These are phyloP conservation scores for Nothopassalora personata DNA, from an alignment of 2,329 filamentous ascomycete genomes.

Conservation along the genomic window DNA sequence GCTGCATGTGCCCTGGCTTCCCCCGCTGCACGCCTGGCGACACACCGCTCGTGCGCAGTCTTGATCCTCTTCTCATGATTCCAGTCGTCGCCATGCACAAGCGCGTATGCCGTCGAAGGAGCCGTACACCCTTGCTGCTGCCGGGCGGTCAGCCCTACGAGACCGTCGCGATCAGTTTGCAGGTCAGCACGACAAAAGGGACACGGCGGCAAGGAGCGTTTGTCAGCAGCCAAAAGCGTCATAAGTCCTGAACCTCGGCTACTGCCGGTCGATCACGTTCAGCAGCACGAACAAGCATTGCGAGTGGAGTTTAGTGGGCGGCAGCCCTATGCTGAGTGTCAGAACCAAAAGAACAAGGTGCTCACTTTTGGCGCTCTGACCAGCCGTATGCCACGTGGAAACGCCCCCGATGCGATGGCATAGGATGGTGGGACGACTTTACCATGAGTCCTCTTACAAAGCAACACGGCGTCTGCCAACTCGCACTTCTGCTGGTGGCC, in stretches of 20 bases:
- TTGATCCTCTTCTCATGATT: not conserved
- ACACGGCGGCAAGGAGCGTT: not conserved
- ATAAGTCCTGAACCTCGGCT: not conserved
- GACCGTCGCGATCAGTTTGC: not conserved
- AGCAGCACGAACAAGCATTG: not conserved
- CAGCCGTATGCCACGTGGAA: not conserved
- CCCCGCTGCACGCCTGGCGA: slow-evolving; percentile 1
- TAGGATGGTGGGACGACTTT: not conserved
- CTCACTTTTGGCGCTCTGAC: not conserved
- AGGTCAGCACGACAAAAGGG: not conserved
- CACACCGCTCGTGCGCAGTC: not conserved
- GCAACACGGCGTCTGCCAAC: not conserved
- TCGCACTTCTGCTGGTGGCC: not conserved
- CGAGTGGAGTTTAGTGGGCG: not conserved
- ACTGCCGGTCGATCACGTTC: slow-evolving; percentile 1
- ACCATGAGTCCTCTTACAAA: not conserved
- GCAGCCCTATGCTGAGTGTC: not conserved
- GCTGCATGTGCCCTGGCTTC: not conserved
- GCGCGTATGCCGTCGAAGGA: not conserved
- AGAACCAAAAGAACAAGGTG: not conserved
- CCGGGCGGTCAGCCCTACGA: not conserved
- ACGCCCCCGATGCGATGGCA: not conserved
- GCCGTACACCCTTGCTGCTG: not conserved
- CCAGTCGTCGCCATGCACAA: not conserved
- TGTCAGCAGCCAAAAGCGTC: not conserved